Evolutionary conservation across 2,329 filamentous ascomycete species (phyloP).

Genomic region (Aaosphaeria arxii): DNA sequence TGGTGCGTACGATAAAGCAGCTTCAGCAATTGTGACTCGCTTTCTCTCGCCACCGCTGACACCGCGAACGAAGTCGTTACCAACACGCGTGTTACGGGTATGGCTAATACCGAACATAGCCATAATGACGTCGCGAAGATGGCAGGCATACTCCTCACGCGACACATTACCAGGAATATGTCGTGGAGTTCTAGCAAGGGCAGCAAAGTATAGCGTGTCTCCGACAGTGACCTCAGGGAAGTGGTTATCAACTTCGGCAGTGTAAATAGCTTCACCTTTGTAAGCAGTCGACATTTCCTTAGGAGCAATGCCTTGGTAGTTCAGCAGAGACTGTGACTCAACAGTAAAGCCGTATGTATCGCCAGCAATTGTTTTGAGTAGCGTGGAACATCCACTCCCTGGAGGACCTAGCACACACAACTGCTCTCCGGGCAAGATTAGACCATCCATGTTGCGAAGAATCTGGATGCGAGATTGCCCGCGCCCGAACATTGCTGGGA

Average conservation of each 20-base stretch:
- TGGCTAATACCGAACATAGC: slow-evolving; percentile 71
- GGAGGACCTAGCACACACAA: slow-evolving; percentile 69
- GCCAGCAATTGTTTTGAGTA: slow-evolving; percentile 75
- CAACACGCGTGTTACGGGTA: slow-evolving; percentile 66
- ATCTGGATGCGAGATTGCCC: slow-evolving; percentile 57
- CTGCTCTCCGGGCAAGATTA: slow-evolving; percentile 67
- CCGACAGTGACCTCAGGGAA: slow-evolving; percentile 77
- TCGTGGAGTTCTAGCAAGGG: slow-evolving; percentile 53
- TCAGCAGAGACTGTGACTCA: slow-evolving; percentile 66
- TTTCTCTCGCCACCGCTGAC: slow-evolving; percentile 70
- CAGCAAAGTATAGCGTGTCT: slow-evolving; percentile 76
- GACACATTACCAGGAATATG: neutral
- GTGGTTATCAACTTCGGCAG: slow-evolving; percentile 77
- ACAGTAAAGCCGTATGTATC: slow-evolving; percentile 74
- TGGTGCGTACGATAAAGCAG: slow-evolving; percentile 24
- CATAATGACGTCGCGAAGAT: slow-evolving; percentile 60
- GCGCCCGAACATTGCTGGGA: slow-evolving; percentile 49
- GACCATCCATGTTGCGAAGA: slow-evolving; percentile 61
- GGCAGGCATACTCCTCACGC: neutral
- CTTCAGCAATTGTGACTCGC: slow-evolving; percentile 68
- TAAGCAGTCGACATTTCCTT: slow-evolving; percentile 71
- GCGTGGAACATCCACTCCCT: slow-evolving; percentile 67
- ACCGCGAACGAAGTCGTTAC: slow-evolving; percentile 72
- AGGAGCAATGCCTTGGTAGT: slow-evolving; percentile 53
- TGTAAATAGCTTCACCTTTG: slow-evolving; percentile 76